Evolutionary conservation across 495 filamentous ascomycete genomes (phyloP).

Genomic region (Penicillium ochrochloron): DNA sequence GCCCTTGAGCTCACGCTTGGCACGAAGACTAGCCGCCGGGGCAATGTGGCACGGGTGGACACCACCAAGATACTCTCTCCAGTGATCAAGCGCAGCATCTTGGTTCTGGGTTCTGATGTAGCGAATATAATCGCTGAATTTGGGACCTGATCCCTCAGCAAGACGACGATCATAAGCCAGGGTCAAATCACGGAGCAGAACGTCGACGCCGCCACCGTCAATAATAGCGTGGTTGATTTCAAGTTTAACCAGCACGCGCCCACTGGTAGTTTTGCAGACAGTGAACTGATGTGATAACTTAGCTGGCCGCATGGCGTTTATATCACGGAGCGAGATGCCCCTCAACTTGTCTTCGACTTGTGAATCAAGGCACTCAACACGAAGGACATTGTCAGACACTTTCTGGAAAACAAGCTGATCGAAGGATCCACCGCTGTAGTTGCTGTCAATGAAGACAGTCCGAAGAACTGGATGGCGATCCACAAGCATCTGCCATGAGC

Average conservation of each 20-base stretch:
- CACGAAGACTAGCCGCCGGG: conserved; percentile 10
- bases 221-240: conserved; percentile 64
- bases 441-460: conserved; percentile 60
- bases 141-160: conserved; percentile 45
- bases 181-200: conserved; percentile 48
- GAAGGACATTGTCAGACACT: conserved; percentile 38
- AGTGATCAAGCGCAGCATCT: conserved; percentile 47
- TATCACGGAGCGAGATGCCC: conserved; percentile 40
- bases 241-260: conserved; percentile 51
- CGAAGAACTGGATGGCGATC: conserved; percentile 58
- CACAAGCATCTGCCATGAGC: conserved; percentile 59
- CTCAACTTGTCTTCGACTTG: conserved; percentile 41
- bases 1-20: conserved; percentile 34
- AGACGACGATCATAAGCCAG: conserved; percentile 50
- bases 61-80: conserved; percentile 46
- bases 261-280: conserved; percentile 45
- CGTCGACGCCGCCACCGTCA: conserved; percentile 47
- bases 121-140: conserved; percentile 61
- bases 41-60: conserved; percentile 35
- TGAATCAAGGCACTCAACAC: conserved; percentile 46
- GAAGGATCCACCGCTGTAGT: conserved; percentile 54
- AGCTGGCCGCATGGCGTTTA: conserved; percentile 39
- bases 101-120: conserved; percentile 45
- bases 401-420: conserved; percentile 58
- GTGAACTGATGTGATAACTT: conserved; percentile 55